Conservation (phyloP, 768 basidiomycete genomes). For the Serendipita sp. region DNA sequence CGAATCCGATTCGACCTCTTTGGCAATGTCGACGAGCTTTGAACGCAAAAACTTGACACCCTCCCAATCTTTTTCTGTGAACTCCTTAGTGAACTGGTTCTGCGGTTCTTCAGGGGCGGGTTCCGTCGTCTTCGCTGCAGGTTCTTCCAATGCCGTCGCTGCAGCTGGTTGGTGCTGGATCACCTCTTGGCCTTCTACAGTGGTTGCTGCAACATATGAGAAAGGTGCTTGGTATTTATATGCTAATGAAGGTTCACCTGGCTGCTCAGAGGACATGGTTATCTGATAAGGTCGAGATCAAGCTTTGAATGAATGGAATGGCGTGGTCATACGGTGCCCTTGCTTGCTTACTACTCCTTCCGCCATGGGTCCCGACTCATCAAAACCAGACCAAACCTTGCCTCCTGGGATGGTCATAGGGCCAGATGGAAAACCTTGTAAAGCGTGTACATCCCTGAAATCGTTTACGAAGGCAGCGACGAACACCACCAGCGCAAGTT, state of each 20-base stretch:
- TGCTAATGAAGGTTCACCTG: not conserved
- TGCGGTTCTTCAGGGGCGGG: slow-evolving; percentile 34
- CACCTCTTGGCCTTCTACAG: no score
- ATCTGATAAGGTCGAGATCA: not conserved
- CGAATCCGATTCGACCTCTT: slow-evolving; percentile 44
- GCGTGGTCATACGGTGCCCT: not conserved
- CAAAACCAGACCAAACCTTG: slow-evolving; percentile 18
- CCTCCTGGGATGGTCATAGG: slow-evolving; percentile 80
- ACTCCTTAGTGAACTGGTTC: slow-evolving; percentile 49
- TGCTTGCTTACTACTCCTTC: not conserved
- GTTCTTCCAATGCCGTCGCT: not conserved
- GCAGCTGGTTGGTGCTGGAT: not conserved
- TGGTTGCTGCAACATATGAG: not conserved
- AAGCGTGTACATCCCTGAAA: slow-evolving; percentile 61
- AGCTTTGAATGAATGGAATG: not conserved
- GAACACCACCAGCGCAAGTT: slow-evolving; percentile 13
- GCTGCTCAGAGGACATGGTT: not conserved
- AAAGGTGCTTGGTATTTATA: not conserved
- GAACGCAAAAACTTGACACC: slow-evolving; percentile 47
- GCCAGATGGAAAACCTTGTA: slow-evolving; percentile 90
- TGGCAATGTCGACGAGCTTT: slow-evolving; percentile 36
- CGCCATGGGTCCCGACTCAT: not conserved
- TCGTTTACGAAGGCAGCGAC: slow-evolving; percentile 9
- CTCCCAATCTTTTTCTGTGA: slow-evolving; percentile 56
- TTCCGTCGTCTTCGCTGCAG: not conserved